phyloP scores from a whole-genome alignment of 495 filamentous ascomycete genomes.

The Cladorrhinum samala region DNA sequence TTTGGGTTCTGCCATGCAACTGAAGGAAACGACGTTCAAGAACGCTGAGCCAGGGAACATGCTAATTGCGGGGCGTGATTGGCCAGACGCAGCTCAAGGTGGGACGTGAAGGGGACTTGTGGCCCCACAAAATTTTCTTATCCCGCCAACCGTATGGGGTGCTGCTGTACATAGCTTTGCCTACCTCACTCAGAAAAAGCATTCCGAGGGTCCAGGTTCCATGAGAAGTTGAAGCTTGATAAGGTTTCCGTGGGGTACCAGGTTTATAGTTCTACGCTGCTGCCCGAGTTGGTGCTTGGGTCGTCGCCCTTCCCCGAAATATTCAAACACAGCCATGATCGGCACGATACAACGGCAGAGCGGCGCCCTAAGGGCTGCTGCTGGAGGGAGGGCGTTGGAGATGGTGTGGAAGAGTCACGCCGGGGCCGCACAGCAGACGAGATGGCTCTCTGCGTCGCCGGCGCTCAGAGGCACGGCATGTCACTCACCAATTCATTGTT shows the following conservation, averaged over 20 bases:
- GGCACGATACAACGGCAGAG: slow-evolving; percentile 6
- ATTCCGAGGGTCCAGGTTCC: neutral
- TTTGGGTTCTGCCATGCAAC: neutral
- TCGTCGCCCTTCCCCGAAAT: neutral
- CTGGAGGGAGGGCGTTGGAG: slow-evolving; percentile 12
- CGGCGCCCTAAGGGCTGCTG: slow-evolving; percentile 20
- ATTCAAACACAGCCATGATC: slow-evolving; percentile 16
- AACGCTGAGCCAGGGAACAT: neutral
- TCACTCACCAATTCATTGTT: neutral
- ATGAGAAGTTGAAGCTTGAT: neutral
- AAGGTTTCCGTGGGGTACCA: too few relatives aligned
- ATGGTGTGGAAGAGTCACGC: neutral
- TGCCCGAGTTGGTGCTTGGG: neutral
- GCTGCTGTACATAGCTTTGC: neutral
- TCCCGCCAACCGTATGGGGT: neutral
- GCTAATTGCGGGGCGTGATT: neutral
- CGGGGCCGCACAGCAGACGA: slow-evolving; percentile 7
- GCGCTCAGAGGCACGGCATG: slow-evolving; percentile 16
- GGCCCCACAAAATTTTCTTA: slow-evolving; percentile 7
- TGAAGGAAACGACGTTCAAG: neutral
- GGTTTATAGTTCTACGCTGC: neutral
- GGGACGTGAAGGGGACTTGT: neutral
- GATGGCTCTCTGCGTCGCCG: slow-evolving; percentile 21
- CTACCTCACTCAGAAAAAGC: too few relatives aligned
- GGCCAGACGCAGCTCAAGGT: neutral